These are phyloP conservation scores for Trichoderma pleuroti DNA, from an alignment of 2,329 filamentous ascomycete genomes.

Conservation along the genomic window DNA sequence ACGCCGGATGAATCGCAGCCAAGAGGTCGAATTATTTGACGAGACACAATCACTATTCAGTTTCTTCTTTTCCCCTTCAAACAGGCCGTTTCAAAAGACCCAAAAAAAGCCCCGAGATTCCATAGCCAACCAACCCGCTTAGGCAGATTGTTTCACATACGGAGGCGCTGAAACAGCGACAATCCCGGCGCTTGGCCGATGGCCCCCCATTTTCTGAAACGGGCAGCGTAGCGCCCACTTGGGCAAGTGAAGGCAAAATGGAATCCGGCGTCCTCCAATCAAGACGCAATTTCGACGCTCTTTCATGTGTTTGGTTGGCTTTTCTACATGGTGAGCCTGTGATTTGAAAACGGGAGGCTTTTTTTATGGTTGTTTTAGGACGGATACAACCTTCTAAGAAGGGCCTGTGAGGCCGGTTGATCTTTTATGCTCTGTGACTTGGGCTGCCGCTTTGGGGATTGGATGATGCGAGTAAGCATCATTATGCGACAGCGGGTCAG, in stretches of 20 bases:
- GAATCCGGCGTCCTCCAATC: background rate
- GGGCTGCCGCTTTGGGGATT: background rate
- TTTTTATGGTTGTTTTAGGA: background rate
- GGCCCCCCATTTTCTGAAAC: constrained; percentile 6
- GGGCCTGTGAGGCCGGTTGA: background rate
- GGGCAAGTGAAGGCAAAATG: background rate
- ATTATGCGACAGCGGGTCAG: background rate
- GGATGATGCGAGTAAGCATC: background rate
- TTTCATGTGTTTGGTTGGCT: background rate
- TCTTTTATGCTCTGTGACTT: background rate
- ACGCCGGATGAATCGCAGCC: background rate
- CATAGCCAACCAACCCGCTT: background rate
- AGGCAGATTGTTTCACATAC: background rate
- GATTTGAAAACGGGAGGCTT: background rate
- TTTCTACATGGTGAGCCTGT: background rate
- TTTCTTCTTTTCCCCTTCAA: background rate
- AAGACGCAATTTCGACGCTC: background rate
- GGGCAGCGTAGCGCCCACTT: constrained; percentile 14
- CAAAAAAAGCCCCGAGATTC: background rate
- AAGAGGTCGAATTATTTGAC: background rate
- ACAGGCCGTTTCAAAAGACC: constrained; percentile 3
- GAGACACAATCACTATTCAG: background rate
- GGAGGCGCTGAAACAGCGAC: background rate
- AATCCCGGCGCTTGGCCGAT: constrained; percentile 7
- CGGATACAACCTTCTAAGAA: background rate